phyloP scores from a whole-genome alignment of 345 rosid genomes.

The Gossypium raimondii region DNA sequence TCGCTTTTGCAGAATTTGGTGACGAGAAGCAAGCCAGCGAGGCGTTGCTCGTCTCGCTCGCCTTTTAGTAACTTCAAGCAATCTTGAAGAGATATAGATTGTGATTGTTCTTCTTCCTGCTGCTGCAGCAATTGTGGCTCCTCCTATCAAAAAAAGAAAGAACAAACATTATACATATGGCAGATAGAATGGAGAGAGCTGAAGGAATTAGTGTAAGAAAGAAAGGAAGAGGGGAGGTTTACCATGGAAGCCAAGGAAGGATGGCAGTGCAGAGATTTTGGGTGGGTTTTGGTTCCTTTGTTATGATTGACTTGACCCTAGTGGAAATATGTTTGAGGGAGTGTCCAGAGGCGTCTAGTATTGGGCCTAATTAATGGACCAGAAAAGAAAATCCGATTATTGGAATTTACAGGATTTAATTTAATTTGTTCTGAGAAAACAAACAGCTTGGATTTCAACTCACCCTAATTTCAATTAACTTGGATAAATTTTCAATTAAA shows the following conservation, averaged over 20 bases:
- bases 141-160: slow-evolving; percentile 24
- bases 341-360: neutral
- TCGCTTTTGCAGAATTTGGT: slow-evolving; percentile 70
- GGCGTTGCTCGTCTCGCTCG: slow-evolving; percentile 88
- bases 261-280: neutral
- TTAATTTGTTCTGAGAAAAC: too few species aligned
- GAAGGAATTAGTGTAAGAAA: too few species aligned
- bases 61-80: slow-evolving; percentile 77
- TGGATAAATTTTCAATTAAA: too few species aligned
- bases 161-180: neutral
- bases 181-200: neutral
- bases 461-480: too few species aligned
- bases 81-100: slow-evolving; percentile 60
- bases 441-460: too few species aligned
- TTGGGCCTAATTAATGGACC: too few species aligned
- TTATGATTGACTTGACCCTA: neutral
- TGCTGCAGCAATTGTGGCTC: slow-evolving; percentile 22
- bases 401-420: too few species aligned
- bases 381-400: too few species aligned
- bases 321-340: neutral
- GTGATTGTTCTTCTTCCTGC: slow-evolving; percentile 13
- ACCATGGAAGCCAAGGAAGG: slow-evolving; percentile 21
- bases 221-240: neutral
- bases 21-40: slow-evolving; percentile 77
- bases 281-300: neutral